Evolutionary conservation across 257 asterid species (phyloP), one percentile per base, ranked within the genome.

Genomic region (Ophiorrhiza pumila): DNA sequence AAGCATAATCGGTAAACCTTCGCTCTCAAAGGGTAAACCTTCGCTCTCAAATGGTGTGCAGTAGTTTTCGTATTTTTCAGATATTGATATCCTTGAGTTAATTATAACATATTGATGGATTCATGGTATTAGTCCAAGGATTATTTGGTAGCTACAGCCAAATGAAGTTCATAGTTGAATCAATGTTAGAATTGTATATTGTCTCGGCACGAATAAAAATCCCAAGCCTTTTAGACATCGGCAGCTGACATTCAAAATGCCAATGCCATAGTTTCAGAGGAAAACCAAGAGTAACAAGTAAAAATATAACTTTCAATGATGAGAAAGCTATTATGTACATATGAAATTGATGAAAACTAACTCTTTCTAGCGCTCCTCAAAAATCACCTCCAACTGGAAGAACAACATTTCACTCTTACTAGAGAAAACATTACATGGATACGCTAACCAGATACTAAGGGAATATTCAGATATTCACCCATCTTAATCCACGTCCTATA

Each of bases 301-400:
- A 63, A 31, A 63, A 63, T 18, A 37, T 39, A 22, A 39, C 68
- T 35, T 63, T 50, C 45, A 45, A 59, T 9, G 41, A 27, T 12
- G 20, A 52, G 41, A 39, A 7, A 22, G 63, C 41, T 18, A 25
- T 15, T 31, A 60, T 73, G 77, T 73, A 73, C 77, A 73, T 8
- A 59, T 37, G 57, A 67, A 50, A 65, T 50, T 73, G 53, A 27
- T 62, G 32, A 49, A 62, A 72, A 12, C 70, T 61, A 61, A 46
- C 71, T 32, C 45, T n/a, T 72, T 72, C 52, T 34, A 73, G 63
- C 64, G 42, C 42, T 63, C 31, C 41, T 35, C 52, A 69, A 55
- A 55, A 39, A 41, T 71, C 74, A 71, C 58, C 66, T 27, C 65
- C 65, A 56, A 29, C 37, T 50, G 35, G 7, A 8, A 31, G 41